A percentile compares a stretch with the other conserved stretches of the same genome.
These are phyloP conservation scores for Dovyalis caffra DNA, from an alignment of 345 rosid species.

Conservation along the genomic window DNA sequence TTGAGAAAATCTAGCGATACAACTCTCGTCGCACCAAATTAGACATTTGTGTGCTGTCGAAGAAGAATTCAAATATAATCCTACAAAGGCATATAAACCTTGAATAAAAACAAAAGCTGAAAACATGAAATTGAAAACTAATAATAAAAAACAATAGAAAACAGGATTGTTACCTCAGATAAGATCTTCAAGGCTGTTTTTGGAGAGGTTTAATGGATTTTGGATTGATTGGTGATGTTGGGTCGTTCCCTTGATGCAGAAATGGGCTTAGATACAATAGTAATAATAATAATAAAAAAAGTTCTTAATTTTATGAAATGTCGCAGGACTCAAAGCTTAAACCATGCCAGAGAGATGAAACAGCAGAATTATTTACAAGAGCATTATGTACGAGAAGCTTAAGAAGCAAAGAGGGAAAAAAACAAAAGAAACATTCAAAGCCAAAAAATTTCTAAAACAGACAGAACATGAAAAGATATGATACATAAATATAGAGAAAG, in stretches of 20 bases:
- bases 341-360: background rate
- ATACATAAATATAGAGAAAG: background rate
- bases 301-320: background rate
- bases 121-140: background rate
- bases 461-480: background rate
- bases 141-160: background rate
- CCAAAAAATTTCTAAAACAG: background rate
- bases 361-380: background rate
- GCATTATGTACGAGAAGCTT: background rate
- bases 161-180: background rate
- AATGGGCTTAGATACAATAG: background rate
- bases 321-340: background rate
- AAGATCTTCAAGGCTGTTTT: background rate
- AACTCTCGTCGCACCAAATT: background rate
- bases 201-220: background rate
- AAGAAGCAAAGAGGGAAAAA: background rate
- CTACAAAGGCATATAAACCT: background rate
- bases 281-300: background rate
- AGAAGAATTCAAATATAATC: background rate
- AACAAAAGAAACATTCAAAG: slow-evolving; percentile 4
- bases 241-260: background rate
- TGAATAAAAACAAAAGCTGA: background rate
- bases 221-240: background rate
- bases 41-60: background rate
- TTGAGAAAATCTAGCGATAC: background rate